Base-by-base conservation (phyloP, 345 rosid species). In the Cardamine occulta region DNA sequence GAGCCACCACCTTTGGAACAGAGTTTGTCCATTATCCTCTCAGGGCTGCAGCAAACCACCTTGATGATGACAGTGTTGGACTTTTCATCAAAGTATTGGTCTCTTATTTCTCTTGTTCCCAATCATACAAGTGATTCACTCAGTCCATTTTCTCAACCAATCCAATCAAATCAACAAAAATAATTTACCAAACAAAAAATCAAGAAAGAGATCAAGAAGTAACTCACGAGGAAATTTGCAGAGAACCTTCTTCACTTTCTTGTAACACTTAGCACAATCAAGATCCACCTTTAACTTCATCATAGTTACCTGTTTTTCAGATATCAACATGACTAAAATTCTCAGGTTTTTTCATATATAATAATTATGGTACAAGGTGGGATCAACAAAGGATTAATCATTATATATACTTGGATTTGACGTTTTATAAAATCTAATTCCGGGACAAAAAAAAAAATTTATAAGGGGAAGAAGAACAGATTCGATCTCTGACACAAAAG, bases 211-310 rank as follows among this genome's bases (percentile, higher is more conserved):
- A n/a, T 3, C 40, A 23, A 28, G 7, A n/a, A 42, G 42, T 37
- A 19, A 85, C 97, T 89, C 81, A 93, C 97, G 86, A 79, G 93
- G 96, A 55, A 80, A 80, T 74, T 80, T 74, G 68, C 89, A 86
- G 10, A 93, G 93, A 17, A 87, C 67, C 66, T 84, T 86, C 88
- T 87, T 93, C 60, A 93, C 91, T 80, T 89, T 91, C 85, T 61
- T 80, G 84, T 72, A 80, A 81, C 98, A 94, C 65, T 82, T 80
- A 3, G 42, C 18, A 60, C 98, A 94, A 23, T 79, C 83, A 23
- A 94, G 93, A 76, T 91, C 92, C 17, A 86, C 97, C 67, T 83
- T 81, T 54, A 93, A 77, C 83, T 75, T 80, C 98, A 93, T 91
- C 48, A 5, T 64, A 14, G 92, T 88, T 10, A 82, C 91, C 93